Evolutionary conservation across 1,284 basidiomycete genomes (phyloP), one percentile per base, ranked within the genome.

Genomic region (Termitomyces sp.): DNA sequence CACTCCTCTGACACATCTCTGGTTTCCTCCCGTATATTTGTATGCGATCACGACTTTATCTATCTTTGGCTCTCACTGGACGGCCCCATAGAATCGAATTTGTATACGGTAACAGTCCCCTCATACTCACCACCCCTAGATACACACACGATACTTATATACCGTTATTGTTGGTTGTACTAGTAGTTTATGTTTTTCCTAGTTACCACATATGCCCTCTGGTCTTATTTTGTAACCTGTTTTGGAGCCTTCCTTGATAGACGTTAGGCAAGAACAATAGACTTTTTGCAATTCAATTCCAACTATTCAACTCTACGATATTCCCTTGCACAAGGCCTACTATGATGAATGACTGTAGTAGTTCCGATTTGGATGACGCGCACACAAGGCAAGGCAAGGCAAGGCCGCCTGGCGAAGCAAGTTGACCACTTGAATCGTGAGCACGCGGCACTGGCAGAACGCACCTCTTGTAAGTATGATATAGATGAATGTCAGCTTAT

Each of bases 31-130:
- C 21, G 2, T 37, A 10, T 19, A 24, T 33, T 46, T 11, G 18
- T 28, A 26, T 50, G 16, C 33, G 11, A 26, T 35, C 8, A 14
- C 16, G 13, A 26, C 14, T 24, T 35, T 11, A 38, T 31, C 19
- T 28, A 1, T 48, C 21, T 6, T 14, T 19, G 19, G 3, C 13
- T 18, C 33, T 10, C 34, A 56, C 49, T 39, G 57, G 57, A 58
- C 46, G 31, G 42, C 43, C 48, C 28, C n/a, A n/a, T n/a, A n/a
- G n/a, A n/a, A 50, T 55, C 53, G 54, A 58, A 47, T 18, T 21
- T 47, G 48, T 52, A 55, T 49, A n/a, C 34, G 30, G 11, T 42
- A 48, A 35, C 48, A 53, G 10, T 7, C 19, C 13, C 50, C 31
- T 38, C 39, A 47, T 44, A 30, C 39, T 34, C 33, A 50, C 24